Conservation (phyloP, 352 stramenopile genomes). For the Elongisporangium undulatum region DNA sequence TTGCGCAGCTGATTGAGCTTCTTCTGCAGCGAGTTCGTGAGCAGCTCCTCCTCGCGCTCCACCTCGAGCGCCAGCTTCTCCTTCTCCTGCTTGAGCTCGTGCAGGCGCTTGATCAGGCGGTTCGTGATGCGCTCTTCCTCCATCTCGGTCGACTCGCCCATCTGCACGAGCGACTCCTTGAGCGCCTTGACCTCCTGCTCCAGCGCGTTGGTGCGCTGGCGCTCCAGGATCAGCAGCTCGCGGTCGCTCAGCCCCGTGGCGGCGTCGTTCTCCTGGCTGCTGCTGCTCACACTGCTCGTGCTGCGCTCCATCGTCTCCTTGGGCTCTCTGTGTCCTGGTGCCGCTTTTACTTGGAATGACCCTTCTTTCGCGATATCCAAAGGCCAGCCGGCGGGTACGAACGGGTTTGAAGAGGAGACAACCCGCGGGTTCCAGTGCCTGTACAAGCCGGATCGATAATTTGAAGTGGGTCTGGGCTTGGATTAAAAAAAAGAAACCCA, state of each 20-base stretch:
- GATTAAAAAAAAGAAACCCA: not conserved
- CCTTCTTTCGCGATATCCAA: not conserved
- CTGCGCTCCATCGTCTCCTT: not conserved
- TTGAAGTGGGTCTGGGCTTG: not conserved
- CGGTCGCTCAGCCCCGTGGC: constrained; percentile 28
- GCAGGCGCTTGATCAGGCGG: constrained; percentile 73
- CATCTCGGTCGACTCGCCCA: constrained; percentile 81
- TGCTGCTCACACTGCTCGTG: not conserved
- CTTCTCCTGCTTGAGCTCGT: constrained; percentile 84
- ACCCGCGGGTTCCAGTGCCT: no score
- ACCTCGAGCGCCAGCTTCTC: constrained; percentile 86
- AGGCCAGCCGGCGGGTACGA: not conserved
- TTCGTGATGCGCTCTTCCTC: constrained; percentile 85
- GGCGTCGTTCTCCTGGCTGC: not conserved
- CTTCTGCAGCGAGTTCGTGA: constrained; percentile 89
- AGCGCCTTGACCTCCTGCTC: constrained; percentile 67
- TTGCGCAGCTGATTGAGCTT: constrained; percentile 84
- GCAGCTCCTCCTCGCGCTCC: constrained; percentile 87
- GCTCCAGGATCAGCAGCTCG: constrained; percentile 66
- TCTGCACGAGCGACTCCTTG: constrained; percentile 61
- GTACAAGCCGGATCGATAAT: no score
- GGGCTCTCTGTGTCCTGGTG: not conserved
- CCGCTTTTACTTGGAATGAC: not conserved
- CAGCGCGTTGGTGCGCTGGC: constrained; percentile 64
- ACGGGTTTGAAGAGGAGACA: not conserved